phyloP scores from a whole-genome alignment of 345 rosid species.

The Hevea brasiliensis region DNA sequence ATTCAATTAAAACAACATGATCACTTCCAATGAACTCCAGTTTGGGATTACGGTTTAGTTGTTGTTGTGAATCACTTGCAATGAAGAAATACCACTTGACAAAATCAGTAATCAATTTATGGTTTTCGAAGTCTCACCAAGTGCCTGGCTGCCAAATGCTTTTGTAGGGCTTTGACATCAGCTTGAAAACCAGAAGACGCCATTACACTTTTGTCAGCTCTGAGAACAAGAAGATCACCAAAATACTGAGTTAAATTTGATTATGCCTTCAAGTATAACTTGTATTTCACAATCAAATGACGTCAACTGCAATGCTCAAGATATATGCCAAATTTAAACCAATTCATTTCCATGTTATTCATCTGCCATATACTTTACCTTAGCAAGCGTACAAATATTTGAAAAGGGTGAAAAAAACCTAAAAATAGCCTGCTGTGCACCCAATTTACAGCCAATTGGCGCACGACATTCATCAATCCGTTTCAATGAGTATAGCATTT shows the following conservation, averaged over 20 bases:
- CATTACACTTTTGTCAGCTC: conserved; percentile 80
- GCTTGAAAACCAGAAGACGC: conserved; percentile 98
- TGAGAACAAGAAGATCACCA: conserved; percentile 25
- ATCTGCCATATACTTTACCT: neutral
- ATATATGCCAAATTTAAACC: neutral
- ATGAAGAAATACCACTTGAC: neutral
- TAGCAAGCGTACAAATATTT: neutral
- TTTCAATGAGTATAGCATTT: too few relatives aligned
- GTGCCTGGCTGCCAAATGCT: conserved; percentile 76
- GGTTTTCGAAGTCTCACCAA: conserved; percentile 57
- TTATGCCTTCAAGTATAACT: neutral
- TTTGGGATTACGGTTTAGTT: too few relatives aligned
- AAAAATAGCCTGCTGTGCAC: neutral
- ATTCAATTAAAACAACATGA: conserved; percentile 1
- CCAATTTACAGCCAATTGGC: neutral
- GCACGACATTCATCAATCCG: too few relatives aligned
- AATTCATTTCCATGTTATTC: neutral
- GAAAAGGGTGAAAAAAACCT: neutral
- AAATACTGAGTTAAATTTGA: neutral
- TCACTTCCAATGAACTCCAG: neutral
- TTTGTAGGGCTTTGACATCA: conserved; percentile 91
- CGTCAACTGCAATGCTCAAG: neutral
- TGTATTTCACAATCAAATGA: neutral
- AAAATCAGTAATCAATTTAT: neutral
- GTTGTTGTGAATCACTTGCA: too few relatives aligned